Evolutionary conservation across 2,329 filamentous ascomycete species (phyloP).

Genomic region (Scytalidium sp.): DNA sequence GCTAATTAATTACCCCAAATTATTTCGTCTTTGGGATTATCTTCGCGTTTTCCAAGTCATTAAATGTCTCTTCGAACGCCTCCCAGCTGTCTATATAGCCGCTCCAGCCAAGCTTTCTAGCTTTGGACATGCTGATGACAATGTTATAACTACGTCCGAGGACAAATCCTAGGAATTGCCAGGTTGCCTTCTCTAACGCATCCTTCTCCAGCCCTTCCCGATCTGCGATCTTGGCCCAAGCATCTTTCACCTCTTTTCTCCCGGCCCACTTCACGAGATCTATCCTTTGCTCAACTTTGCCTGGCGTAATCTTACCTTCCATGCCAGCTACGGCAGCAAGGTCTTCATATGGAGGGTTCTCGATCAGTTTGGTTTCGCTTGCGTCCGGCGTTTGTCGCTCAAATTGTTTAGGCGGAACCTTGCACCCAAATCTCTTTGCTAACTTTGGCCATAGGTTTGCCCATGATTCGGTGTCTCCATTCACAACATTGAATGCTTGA

Average conservation of each 20-base stretch:
- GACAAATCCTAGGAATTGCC: constrained; percentile 39
- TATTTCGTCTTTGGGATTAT: constrained; percentile 18
- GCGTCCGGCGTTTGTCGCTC: not conserved
- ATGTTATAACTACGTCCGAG: constrained; percentile 37
- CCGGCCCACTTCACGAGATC: not conserved
- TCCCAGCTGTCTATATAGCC: constrained; percentile 38
- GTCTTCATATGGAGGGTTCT: constrained; percentile 18
- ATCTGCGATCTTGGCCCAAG: constrained; percentile 1
- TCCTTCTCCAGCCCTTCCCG: constrained; percentile 9
- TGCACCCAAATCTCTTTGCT: constrained; percentile 24
- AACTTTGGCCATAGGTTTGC: constrained; percentile 37
- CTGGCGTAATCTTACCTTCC: constrained; percentile 16
- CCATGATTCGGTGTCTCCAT: constrained; percentile 35
- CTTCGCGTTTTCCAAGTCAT: constrained; percentile 22
- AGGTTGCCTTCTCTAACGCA: constrained; percentile 27
- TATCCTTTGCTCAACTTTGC: constrained; percentile 25
- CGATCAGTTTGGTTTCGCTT: constrained; percentile 10
- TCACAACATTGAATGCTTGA: constrained; percentile 37
- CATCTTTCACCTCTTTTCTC: not conserved
- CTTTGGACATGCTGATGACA: constrained; percentile 41
- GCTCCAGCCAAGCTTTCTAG: constrained; percentile 40
- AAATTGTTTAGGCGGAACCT: not conserved
- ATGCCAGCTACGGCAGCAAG: constrained; percentile 23
- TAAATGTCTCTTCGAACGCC: constrained; percentile 32
- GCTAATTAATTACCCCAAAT: too few species aligned